These are phyloP conservation scores for Pseudozyma flocculosa DNA, from an alignment of 1,284 basidiomycete species.

Conservation along the genomic window DNA sequence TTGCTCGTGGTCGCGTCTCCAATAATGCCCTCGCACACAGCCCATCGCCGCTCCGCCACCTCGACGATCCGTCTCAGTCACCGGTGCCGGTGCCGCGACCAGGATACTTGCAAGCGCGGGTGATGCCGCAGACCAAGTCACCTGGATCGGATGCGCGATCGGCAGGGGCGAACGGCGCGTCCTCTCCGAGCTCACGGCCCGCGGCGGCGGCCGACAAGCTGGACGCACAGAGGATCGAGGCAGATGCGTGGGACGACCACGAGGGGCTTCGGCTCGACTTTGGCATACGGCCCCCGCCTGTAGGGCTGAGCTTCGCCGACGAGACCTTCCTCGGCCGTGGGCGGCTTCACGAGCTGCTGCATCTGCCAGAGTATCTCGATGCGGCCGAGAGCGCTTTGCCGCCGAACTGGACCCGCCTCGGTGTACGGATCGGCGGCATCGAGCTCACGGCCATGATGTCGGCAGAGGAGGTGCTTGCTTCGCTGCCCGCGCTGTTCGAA, in stretches of 20 bases:
- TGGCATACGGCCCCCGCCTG: slow-evolving; percentile 31
- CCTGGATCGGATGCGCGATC: too few species aligned
- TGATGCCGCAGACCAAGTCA: too few species aligned
- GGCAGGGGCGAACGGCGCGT: too few species aligned
- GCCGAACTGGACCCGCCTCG: not conserved
- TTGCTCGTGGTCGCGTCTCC: too few species aligned
- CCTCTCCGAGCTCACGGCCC: not conserved
- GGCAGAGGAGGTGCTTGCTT: not conserved
- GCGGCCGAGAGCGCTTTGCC: not conserved
- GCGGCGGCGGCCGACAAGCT: not conserved
- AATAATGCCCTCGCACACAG: too few species aligned
- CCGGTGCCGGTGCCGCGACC: too few species aligned
- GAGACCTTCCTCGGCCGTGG: slow-evolving; percentile 20
- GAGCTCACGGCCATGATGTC: slow-evolving; percentile 1
- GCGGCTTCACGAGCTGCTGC: slow-evolving; percentile 23
- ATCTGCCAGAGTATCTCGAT: not conserved
- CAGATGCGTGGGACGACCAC: slow-evolving; percentile 28
- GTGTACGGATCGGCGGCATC: not conserved
- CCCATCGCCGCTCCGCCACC: too few species aligned
- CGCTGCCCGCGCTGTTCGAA: too few species aligned
- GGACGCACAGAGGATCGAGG: slow-evolving; percentile 1
- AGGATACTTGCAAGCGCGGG: too few species aligned
- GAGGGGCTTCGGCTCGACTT: slow-evolving; percentile 45
- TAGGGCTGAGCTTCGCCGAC: slow-evolving; percentile 13
- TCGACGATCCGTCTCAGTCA: too few species aligned